Percentiles rank a stretch among this genome's conserved stretches.
These are phyloP conservation scores for Psidium friedrichsthalianum DNA, from an alignment of 345 rosid species.

Conservation along the genomic window DNA sequence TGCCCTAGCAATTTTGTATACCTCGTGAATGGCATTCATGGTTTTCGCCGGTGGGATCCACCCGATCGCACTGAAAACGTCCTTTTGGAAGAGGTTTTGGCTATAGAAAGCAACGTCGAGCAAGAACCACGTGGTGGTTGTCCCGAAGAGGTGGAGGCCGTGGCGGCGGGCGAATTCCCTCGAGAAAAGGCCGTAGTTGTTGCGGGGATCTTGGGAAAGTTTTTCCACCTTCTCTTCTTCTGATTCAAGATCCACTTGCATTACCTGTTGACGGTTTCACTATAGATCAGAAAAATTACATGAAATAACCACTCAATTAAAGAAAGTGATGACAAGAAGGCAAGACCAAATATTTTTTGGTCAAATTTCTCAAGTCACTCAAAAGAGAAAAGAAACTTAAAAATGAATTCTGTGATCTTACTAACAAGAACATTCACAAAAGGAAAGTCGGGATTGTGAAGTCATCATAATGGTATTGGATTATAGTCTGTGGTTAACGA, in stretches of 20 bases:
- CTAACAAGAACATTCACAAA: neutral
- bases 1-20: conserved; percentile 3
- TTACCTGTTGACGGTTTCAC: neutral
- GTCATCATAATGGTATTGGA: neutral
- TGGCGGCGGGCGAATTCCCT: conserved; percentile 20
- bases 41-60: conserved; percentile 1
- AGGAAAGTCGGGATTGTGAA: neutral
- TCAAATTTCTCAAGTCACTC: neutral
- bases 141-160: conserved; percentile 34
- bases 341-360: neutral
- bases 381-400: neutral
- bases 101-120: conserved; percentile 24
- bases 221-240: neutral
- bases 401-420: neutral
- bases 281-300: neutral
- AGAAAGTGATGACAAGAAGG: neutral
- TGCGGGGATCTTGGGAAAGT: neutral
- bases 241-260: conserved; percentile 5
- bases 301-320: neutral
- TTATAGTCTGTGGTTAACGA: neutral
- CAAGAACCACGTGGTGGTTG: conserved; percentile 33
- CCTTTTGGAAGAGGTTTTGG: conserved; percentile 33
- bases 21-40: neutral
- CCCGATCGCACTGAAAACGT: conserved; percentile 6
- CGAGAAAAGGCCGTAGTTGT: conserved; percentile 8